Conservation (phyloP, 148 eudicot species). For the Arctostaphylos glauca region DNA sequence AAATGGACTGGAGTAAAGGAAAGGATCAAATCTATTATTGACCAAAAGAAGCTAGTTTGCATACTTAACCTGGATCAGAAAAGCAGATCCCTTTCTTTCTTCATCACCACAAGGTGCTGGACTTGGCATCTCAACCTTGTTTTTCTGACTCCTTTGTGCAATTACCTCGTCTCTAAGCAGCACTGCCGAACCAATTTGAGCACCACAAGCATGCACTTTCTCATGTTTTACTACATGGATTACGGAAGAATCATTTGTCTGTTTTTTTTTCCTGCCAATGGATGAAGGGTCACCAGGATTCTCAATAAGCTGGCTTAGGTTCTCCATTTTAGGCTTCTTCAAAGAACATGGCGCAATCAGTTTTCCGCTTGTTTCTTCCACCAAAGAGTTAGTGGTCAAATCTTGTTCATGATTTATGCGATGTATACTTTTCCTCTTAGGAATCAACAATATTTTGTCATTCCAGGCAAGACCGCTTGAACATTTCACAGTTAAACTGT, state of each 20-base stretch:
- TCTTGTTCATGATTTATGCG: slow-evolving; percentile 27
- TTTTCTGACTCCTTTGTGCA: slow-evolving; percentile 29
- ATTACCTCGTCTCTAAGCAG: slow-evolving; percentile 22
- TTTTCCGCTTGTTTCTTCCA: slow-evolving; percentile 24
- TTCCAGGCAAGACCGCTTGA: slow-evolving; percentile 29
- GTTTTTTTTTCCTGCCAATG: slow-evolving; percentile 17
- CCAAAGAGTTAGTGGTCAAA: slow-evolving; percentile 30
- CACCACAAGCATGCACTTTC: slow-evolving; percentile 19
- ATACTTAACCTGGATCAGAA: slow-evolving; percentile 68
- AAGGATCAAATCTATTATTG: neutral
- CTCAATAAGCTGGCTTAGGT: slow-evolving; percentile 17
- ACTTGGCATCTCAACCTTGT: slow-evolving; percentile 24
- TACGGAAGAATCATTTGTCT: neutral
- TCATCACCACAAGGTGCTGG: slow-evolving; percentile 41
- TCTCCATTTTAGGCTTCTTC: slow-evolving; percentile 57
- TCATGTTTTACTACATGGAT: slow-evolving; percentile 19
- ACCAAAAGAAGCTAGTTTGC: slow-evolving; percentile 12
- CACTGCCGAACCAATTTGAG: slow-evolving; percentile 19
- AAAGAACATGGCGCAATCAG: slow-evolving; percentile 33
- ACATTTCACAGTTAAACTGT: slow-evolving; percentile 27
- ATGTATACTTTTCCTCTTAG: slow-evolving; percentile 26
- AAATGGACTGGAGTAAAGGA: neutral
- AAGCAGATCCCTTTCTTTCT: slow-evolving; percentile 67
- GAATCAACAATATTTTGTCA: slow-evolving; percentile 26
- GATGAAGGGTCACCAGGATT: slow-evolving; percentile 19